Base-by-base conservation (phyloP, 768 basidiomycete genomes). In the Hygrocybe coccinea region DNA sequence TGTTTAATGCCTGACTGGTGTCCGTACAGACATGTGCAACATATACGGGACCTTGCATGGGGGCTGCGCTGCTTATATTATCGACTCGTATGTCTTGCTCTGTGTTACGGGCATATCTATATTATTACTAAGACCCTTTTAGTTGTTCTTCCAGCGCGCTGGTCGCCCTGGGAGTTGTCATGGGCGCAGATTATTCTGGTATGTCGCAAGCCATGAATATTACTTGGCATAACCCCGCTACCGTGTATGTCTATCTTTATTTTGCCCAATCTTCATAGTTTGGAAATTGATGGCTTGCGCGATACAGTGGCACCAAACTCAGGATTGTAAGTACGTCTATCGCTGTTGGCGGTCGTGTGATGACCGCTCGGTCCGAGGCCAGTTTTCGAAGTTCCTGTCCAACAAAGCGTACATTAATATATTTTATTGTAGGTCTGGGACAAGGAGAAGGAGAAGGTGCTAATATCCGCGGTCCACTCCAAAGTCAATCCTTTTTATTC, bases 21-120 rank as follows among this genome's bases (percentile, higher is more conserved):
- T 11, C 3, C 49, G 10, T 19, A 37, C 44, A 84, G 83, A 83
- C 52, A 84, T 85, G 82, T 70, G 80, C 57, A 84, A 84, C 49
- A 61, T 71, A 14, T 65, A 64, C 50, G 72, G 76, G 7, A 74
- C 69, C 15, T 54, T 85, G n/a, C 83, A 85, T 50, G 83, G 82
- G 1, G 82, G 72, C 5, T 84, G 82, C 60, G 75, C 79, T 3
- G 80, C 78, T 0, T 76, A 81, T 58, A 70, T 85, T 29, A 72
- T 84, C 29, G 82, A 84, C 66, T 71, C 72, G 83, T 79, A 58
- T 24, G 80, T 67, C 37, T 12, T 34, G 33, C 35, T 7, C 43
- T 6, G 21, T 34, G n/a, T 21, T 9, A 45, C n/a, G n/a, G n/a
- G n/a, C 3, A 21, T 25, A 41, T 34, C n/a, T 14, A 9, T 38